phyloP scores from a whole-genome alignment of 1,139 yeast species.

The Suhomyces bokatorum region DNA sequence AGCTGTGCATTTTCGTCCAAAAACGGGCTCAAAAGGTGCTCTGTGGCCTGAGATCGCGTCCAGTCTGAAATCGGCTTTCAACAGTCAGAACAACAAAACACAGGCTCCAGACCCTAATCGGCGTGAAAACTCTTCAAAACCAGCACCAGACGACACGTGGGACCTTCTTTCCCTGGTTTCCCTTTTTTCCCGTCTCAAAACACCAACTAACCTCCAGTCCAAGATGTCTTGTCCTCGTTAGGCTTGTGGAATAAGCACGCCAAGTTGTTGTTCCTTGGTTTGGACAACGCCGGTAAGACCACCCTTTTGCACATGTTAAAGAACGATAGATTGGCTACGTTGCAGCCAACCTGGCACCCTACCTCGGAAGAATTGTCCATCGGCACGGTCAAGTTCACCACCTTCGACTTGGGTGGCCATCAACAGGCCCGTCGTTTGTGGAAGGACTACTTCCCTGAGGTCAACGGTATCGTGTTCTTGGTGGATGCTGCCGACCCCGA shows the following conservation, averaged over 20 bases:
- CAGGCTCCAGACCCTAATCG: background rate
- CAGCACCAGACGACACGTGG: background rate
- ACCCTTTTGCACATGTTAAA: conserved; percentile 95
- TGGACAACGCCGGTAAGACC: conserved; percentile 98
- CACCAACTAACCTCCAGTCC: conserved; percentile 51
- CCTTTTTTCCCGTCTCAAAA: background rate
- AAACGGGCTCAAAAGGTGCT: background rate
- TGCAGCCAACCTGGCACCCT: conserved; percentile 98
- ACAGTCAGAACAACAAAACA: background rate
- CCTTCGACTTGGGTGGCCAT: conserved; percentile 98
- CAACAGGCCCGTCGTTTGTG: conserved; percentile 98
- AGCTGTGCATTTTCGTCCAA: background rate
- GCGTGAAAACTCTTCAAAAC: background rate
- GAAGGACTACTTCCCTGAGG: conserved; percentile 99
- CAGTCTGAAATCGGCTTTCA: background rate
- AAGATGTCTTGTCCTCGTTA: conserved; percentile 87
- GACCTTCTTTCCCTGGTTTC: too few relatives aligned
- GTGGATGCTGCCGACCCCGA: conserved; percentile 98
- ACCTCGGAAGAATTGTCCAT: conserved; percentile 97
- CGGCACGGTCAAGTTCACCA: conserved; percentile 94
- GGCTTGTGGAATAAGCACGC: conserved; percentile 99
- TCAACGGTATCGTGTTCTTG: conserved; percentile 91
- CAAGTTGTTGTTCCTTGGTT: conserved; percentile 89
- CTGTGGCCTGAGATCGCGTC: background rate
- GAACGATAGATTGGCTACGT: conserved; percentile 95